These are phyloP conservation scores for Thalassiosira exigua DNA, from an alignment of 352 stramenopile species.

Conservation along the genomic window DNA sequence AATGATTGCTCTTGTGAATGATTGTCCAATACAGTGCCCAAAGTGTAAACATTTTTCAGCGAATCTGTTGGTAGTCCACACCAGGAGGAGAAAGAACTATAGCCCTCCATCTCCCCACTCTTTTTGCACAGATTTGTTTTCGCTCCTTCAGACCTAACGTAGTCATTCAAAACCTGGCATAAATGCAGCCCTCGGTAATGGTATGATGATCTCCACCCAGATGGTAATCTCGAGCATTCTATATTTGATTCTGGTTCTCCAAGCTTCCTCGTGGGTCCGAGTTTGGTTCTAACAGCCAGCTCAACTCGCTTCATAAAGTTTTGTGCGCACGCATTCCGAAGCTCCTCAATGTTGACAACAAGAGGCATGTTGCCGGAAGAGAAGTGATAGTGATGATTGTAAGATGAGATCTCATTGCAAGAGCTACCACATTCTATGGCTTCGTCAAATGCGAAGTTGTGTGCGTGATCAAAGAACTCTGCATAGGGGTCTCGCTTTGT, in stretches of 20 bases:
- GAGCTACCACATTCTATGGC: slow-evolving; percentile 43
- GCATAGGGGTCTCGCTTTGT: slow-evolving; percentile 68
- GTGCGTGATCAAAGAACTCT: slow-evolving; percentile 84
- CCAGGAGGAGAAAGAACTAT: no score
- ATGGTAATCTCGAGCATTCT: slow-evolving; percentile 17
- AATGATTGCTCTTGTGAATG: no score
- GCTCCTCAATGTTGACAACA: slow-evolving; percentile 30
- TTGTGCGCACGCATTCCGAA: slow-evolving; percentile 51
- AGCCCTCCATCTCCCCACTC: slow-evolving; percentile 2
- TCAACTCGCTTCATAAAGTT: slow-evolving; percentile 46
- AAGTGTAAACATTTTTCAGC: slow-evolving; percentile 35
- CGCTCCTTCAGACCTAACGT: slow-evolving; percentile 12
- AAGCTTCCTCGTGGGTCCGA: no score
- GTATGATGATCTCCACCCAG: slow-evolving; percentile 49
- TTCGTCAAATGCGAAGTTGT: neutral
- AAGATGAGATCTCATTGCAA: slow-evolving; percentile 31
- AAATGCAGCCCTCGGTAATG: slow-evolving; percentile 33
- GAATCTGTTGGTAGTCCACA: slow-evolving; percentile 31
- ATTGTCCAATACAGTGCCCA: slow-evolving; percentile 19
- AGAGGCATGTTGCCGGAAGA: slow-evolving; percentile 22
- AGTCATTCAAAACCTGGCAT: slow-evolving; percentile 42
- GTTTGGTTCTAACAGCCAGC: slow-evolving; percentile 2
- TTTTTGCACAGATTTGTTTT: slow-evolving; percentile 14
- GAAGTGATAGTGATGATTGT: slow-evolving; percentile 21
- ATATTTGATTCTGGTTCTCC: no score